phyloP scores from a whole-genome alignment of 345 rosid species.

The Euphorbia peplus region DNA sequence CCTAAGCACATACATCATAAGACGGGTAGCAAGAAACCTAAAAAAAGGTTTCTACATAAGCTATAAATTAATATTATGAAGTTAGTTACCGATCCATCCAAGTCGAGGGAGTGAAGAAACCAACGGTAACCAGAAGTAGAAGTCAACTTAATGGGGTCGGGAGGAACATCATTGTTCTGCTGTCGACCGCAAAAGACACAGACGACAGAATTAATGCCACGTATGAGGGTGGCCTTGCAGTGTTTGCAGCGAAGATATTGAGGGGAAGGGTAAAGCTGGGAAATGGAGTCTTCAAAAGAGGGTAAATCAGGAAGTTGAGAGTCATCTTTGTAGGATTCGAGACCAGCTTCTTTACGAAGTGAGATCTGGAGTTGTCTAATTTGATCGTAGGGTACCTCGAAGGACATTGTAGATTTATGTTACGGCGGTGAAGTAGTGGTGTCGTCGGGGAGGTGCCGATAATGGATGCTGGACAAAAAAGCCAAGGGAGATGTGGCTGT shows the following conservation, averaged over 20 bases:
- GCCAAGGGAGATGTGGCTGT: no score
- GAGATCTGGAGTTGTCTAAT: slow-evolving; percentile 54
- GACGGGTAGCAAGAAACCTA: no score
- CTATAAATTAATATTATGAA: no score
- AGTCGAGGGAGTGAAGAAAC: slow-evolving; percentile 59
- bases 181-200: slow-evolving; percentile 79
- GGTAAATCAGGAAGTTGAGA: slow-evolving; percentile 39
- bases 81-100: slow-evolving; percentile 89
- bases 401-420: slow-evolving; percentile 39
- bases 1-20: no score
- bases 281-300: slow-evolving; percentile 39
- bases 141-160: slow-evolving; percentile 60
- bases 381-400: slow-evolving; percentile 53
- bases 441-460: no score
- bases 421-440: no score
- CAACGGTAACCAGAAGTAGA: slow-evolving; percentile 58
- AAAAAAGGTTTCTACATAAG: no score
- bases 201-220: slow-evolving; percentile 55
- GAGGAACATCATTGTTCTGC: slow-evolving; percentile 37
- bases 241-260: slow-evolving; percentile 57
- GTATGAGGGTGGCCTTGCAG: slow-evolving; percentile 64
- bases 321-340: slow-evolving; percentile 47
- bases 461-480: no score
- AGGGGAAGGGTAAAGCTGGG: slow-evolving; percentile 61
- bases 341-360: slow-evolving; percentile 55